Conservation (phyloP, 768 basidiomycete species). For the Termitomyces sp. region DNA sequence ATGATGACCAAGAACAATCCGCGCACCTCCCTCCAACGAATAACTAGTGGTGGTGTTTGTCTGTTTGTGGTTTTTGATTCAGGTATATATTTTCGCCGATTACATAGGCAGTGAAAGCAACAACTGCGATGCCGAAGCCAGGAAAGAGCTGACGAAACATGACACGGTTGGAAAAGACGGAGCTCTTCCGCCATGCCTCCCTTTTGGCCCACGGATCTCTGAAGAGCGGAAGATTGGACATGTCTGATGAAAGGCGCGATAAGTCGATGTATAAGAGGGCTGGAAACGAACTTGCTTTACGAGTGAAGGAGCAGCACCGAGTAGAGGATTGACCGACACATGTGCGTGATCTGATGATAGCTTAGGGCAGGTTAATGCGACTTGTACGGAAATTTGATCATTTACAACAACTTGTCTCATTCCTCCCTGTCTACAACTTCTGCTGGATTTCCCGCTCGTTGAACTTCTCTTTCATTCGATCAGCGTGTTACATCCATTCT, state of each 20-base stretch:
- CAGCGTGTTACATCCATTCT: constrained; percentile 20
- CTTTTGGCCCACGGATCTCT: constrained; percentile 94
- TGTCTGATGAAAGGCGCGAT: constrained; percentile 21
- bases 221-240: constrained; percentile 67
- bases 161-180: constrained; percentile 79
- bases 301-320: neutral
- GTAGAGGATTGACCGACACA: neutral
- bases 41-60: constrained; percentile 24
- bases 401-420: constrained; percentile 23
- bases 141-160: constrained; percentile 93
- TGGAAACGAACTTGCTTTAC: constrained; percentile 9
- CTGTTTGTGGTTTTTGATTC: constrained; percentile 25
- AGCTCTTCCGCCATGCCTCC: constrained; percentile 88
- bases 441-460: constrained; percentile 14
- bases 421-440: constrained; percentile 17
- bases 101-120: constrained; percentile 90
- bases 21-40: constrained; percentile 6
- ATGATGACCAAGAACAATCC: neutral
- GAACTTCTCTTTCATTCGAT: constrained; percentile 1
- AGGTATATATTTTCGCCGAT: constrained; percentile 69
- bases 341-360: constrained; percentile 26
- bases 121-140: constrained; percentile 89
- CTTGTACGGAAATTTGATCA: constrained; percentile 36
- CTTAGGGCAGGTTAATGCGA: constrained; percentile 56
- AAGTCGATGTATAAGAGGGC: constrained; percentile 5